These are phyloP conservation scores for Phytopythium vexans DNA, from an alignment of 352 stramenopile genomes.

Conservation along the genomic window DNA sequence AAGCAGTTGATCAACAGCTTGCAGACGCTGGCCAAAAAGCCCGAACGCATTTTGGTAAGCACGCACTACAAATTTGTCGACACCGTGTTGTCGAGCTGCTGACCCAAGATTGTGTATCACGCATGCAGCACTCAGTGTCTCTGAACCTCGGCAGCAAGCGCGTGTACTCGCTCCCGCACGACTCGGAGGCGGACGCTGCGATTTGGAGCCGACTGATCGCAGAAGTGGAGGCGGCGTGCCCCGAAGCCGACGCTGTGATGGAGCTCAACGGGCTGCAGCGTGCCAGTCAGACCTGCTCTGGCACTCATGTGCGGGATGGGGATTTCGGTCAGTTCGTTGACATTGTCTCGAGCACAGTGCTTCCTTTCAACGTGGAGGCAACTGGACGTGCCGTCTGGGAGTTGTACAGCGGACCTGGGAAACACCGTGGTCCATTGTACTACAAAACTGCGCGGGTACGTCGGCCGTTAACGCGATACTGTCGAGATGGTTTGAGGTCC, in stretches of 20 bases:
- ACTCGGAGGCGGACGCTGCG: slow-evolving; percentile 1
- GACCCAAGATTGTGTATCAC: no score
- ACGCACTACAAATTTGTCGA: no score
- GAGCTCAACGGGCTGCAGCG: slow-evolving; percentile 5
- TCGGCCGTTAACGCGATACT: background rate
- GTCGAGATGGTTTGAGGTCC: background rate
- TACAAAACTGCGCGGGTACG: slow-evolving; percentile 16
- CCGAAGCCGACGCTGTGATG: slow-evolving; percentile 13
- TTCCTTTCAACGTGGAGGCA: slow-evolving; percentile 8
- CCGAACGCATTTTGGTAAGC: no score
- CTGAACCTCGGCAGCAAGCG: no score
- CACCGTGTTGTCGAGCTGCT: no score
- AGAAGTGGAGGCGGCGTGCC: slow-evolving; percentile 8
- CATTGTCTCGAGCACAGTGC: slow-evolving; percentile 11
- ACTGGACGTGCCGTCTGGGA: slow-evolving; percentile 9
- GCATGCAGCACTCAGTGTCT: no score
- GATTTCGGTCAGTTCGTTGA: slow-evolving; percentile 15
- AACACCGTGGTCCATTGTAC: slow-evolving; percentile 12
- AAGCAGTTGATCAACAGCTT: no score
- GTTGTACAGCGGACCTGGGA: slow-evolving; percentile 12
- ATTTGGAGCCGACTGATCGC: slow-evolving; percentile 8
- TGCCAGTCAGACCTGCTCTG: background rate
- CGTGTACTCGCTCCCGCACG: background rate
- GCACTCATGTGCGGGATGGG: slow-evolving; percentile 10
- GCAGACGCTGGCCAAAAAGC: no score